Conservation (phyloP, 2,329 filamentous ascomycete genomes). For the Cordyceps militaris region DNA sequence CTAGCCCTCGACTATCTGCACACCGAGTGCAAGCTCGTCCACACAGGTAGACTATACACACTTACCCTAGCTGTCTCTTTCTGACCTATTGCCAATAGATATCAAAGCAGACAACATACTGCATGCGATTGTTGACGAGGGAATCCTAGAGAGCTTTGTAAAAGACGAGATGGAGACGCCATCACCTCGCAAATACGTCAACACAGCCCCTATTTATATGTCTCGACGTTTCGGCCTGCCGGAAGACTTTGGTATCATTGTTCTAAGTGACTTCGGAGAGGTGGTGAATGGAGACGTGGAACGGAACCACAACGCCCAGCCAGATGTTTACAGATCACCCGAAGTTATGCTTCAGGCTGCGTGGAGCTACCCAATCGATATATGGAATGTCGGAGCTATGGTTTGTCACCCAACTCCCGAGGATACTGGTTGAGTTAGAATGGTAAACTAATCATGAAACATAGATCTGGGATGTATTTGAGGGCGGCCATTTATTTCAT, state of each 20-base stretch:
- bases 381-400: conserved; percentile 20
- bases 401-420: background rate
- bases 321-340: conserved; percentile 20
- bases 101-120: background rate
- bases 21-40: conserved; percentile 35
- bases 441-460: no score
- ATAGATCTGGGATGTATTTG: no score
- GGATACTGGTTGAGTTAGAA: no score
- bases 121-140: background rate
- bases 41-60: conserved; percentile 28
- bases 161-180: background rate
- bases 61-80: no score
- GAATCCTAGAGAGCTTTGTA: background rate
- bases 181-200: background rate
- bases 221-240: conserved; percentile 14
- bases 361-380: conserved; percentile 22
- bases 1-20: conserved; percentile 35
- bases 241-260: conserved; percentile 14
- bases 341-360: conserved; percentile 20
- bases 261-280: conserved; percentile 16
- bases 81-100: background rate
- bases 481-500: no score
- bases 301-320: conserved; percentile 18
- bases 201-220: conserved; percentile 7
- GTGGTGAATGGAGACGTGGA: conserved; percentile 12